These are phyloP conservation scores for Sindora glabra DNA, from an alignment of 306 rosid species.

Conservation along the genomic window DNA sequence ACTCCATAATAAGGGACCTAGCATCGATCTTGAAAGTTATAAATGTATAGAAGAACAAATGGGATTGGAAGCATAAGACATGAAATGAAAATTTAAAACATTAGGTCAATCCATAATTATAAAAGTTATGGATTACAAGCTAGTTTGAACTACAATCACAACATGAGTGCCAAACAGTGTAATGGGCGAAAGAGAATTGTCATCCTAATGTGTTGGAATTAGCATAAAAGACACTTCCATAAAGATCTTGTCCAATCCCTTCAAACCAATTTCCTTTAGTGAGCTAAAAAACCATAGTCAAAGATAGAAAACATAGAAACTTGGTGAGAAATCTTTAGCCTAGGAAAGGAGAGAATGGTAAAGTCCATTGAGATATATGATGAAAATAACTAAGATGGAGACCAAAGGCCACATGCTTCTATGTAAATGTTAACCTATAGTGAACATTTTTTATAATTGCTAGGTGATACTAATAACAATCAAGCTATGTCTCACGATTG, in stretches of 20 bases:
- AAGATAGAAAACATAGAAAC: not conserved
- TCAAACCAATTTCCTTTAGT: not conserved
- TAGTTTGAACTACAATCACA: not conserved
- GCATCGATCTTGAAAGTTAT: not conserved
- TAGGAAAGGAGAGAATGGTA: no score
- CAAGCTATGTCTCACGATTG: no score
- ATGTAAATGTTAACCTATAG: no score
- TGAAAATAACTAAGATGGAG: no score
- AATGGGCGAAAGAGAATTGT: not conserved
- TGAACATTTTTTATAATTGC: no score
- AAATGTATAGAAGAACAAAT: not conserved
- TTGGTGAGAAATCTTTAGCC: no score
- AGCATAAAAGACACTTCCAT: not conserved
- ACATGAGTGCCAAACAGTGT: not conserved
- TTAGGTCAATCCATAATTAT: not conserved
- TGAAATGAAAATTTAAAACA: not conserved
- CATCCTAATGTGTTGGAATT: not conserved
- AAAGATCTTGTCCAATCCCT: not conserved
- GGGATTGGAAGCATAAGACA: not conserved
- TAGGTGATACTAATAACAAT: no score
- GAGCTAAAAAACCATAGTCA: not conserved
- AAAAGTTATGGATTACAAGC: not conserved
- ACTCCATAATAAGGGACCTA: no score
- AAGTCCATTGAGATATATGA: no score
- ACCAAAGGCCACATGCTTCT: no score